phyloP scores from a whole-genome alignment of 306 rosid species.

The Carpinus fangiana region DNA sequence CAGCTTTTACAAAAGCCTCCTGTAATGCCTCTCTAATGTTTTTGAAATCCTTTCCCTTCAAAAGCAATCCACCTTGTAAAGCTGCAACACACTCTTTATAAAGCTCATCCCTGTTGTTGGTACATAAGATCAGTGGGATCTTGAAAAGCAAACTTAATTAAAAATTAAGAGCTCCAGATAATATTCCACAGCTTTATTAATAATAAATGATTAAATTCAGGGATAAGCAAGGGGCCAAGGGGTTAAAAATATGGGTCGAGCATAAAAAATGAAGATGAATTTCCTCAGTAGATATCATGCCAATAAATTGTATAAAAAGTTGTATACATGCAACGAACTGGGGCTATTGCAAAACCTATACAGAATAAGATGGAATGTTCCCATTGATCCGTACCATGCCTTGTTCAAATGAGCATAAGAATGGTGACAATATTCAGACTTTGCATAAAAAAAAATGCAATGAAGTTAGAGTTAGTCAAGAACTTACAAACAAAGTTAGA shows the following conservation, averaged over 20 bases:
- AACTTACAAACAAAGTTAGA: neutral
- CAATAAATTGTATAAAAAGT: neutral
- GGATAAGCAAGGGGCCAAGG: constrained; percentile 8
- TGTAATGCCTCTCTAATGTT: constrained; percentile 61
- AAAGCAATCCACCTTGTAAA: constrained; percentile 71
- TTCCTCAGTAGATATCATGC: neutral
- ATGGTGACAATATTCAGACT: neutral
- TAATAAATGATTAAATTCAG: neutral
- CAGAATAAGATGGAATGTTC: neutral
- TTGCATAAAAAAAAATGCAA: neutral
- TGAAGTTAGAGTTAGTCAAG: neutral
- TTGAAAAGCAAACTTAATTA: constrained; percentile 4
- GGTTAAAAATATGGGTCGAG: neutral
- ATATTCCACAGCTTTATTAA: neutral
- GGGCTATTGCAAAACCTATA: neutral
- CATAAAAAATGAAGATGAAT: neutral
- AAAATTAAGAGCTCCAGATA: constrained; percentile 5
- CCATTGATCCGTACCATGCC: neutral
- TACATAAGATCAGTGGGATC: constrained; percentile 28
- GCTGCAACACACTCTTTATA: constrained; percentile 83
- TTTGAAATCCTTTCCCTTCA: constrained; percentile 59
- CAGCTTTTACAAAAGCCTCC: constrained; percentile 71
- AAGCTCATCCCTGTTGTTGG: constrained; percentile 73
- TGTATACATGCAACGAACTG: neutral
- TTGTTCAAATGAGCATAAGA: neutral